phyloP scores from a whole-genome alignment of 441 rosid genomes.

The Geranium incanum region DNA sequence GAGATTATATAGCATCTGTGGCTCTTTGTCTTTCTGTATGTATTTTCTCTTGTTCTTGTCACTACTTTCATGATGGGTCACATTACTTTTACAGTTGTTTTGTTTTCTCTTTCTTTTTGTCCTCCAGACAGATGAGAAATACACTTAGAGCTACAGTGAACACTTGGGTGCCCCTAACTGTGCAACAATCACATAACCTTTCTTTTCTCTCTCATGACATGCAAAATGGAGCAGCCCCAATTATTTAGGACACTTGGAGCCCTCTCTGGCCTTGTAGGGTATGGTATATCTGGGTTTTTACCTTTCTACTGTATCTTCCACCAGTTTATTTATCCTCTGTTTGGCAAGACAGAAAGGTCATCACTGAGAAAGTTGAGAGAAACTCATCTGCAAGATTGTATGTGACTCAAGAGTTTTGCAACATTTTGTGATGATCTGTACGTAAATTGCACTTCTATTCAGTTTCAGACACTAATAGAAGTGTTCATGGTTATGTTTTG shows the following conservation, averaged over 20 bases:
- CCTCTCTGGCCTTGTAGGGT: neutral
- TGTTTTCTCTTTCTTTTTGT: neutral
- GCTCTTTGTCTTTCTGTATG: neutral
- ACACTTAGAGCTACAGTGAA: neutral
- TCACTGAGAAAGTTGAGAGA: neutral
- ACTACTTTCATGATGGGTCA: constrained; percentile 2
- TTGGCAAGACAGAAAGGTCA: neutral
- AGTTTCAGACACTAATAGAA: no score
- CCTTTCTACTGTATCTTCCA: neutral
- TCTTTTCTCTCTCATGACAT: constrained; percentile 1
- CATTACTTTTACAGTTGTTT: neutral
- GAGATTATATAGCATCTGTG: neutral
- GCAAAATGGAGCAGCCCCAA: neutral
- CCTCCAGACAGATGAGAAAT: neutral
- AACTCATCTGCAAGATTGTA: neutral
- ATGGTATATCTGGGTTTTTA: neutral
- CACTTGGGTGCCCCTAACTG: neutral
- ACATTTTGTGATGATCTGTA: no score
- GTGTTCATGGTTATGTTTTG: no score
- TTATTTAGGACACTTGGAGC: constrained; percentile 5
- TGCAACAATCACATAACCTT: neutral
- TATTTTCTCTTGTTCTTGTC: constrained; percentile 7
- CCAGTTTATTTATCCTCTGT: neutral
- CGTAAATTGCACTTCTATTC: no score
- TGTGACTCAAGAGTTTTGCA: neutral